Percentiles rank a stretch among this genome's conserved stretches.
These are phyloP conservation scores for Nakaseomyces bracarensis DNA, from an alignment of 1,139 yeast species.

Conservation along the genomic window DNA sequence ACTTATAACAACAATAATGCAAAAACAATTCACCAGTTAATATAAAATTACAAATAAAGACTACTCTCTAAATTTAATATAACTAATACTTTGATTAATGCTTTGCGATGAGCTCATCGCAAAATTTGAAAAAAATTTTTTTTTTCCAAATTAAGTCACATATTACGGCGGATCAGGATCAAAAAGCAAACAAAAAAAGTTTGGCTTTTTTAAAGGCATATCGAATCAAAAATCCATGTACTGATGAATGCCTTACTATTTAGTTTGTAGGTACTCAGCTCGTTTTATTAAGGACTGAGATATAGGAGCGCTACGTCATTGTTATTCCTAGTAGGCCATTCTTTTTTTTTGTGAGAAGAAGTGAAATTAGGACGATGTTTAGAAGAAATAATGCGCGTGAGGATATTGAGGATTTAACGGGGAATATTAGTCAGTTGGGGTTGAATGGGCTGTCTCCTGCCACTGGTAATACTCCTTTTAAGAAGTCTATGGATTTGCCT, in stretches of 20 bases:
- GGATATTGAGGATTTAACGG: constrained; percentile 30
- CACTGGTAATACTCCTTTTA: constrained; percentile 1
- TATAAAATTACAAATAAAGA: neutral
- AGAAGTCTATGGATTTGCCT: neutral
- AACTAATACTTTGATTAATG: constrained; percentile 1
- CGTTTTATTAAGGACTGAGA: too few species aligned
- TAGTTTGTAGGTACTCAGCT: too few species aligned
- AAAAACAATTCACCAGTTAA: neutral
- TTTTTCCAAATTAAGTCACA: neutral
- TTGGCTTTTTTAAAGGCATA: too few species aligned
- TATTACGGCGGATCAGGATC: neutral
- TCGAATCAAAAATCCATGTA: neutral
- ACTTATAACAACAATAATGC: neutral
- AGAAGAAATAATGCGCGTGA: constrained; percentile 19
- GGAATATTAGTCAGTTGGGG: constrained; percentile 30
- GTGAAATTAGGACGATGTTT: constrained; percentile 16
- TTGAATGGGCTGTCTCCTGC: constrained; percentile 15
- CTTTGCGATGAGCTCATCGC: constrained; percentile 7
- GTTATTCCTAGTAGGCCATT: too few species aligned
- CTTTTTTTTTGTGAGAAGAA: neutral
- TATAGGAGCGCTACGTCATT: too few species aligned
- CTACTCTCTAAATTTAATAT: too few species aligned
- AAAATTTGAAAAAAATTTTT: constrained; percentile 1
- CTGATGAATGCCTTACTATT: neutral
- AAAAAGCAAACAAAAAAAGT: neutral